Evolutionary conservation across 2,329 filamentous ascomycete genomes (phyloP).

Genomic region (Calonectria leucothoes): DNA sequence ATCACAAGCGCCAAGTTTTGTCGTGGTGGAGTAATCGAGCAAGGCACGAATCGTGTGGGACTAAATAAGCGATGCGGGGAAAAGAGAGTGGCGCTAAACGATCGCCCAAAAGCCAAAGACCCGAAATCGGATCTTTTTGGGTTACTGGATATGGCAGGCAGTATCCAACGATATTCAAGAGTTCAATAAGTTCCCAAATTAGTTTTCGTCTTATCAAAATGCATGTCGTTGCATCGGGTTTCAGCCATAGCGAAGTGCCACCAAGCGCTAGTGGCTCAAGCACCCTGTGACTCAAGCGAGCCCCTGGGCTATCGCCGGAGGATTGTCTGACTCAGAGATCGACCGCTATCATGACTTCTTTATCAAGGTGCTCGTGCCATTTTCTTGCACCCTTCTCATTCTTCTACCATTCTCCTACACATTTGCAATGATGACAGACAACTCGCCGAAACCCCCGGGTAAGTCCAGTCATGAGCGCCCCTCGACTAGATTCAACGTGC

Average conservation of each 20-base stretch:
- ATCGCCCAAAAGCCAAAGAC: not conserved
- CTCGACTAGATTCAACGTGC: not conserved
- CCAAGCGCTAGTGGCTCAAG: not conserved
- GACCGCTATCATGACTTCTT: not conserved
- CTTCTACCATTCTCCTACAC: not conserved
- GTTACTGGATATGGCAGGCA: too few relatives aligned
- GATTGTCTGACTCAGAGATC: not conserved
- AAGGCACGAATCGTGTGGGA: not conserved
- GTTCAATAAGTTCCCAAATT: not conserved
- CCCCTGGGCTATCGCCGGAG: not conserved
- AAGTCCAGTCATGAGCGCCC: constrained; percentile 15
- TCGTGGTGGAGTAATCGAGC: not conserved
- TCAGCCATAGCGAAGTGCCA: not conserved
- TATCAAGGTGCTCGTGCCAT: not conserved
- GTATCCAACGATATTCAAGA: not conserved
- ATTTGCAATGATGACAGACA: constrained; percentile 70
- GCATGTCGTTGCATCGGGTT: not conserved
- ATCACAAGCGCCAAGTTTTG: too few relatives aligned
- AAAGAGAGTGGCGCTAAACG: not conserved
- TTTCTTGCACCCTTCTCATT: not conserved
- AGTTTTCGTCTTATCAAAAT: not conserved
- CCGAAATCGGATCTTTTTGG: not conserved
- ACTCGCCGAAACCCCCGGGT: constrained; percentile 57
- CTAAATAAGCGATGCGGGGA: not conserved
- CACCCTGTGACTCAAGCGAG: not conserved